Base-by-base conservation (phyloP, 2,329 filamentous ascomycete species). In the Trichoderma pleuroti region DNA sequence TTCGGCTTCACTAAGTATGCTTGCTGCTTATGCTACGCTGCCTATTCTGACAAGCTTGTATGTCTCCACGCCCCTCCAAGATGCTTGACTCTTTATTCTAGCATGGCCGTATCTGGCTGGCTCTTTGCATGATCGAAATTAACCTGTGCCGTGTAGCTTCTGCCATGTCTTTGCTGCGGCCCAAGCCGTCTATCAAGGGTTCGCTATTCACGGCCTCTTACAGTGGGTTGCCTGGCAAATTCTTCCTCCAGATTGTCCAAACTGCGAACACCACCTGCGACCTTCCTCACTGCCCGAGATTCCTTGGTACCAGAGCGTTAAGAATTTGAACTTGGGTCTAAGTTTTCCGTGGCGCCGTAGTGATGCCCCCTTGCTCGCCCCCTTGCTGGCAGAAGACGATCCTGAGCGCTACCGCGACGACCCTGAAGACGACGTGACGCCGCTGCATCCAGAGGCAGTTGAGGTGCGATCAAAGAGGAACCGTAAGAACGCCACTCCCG, bases 21-120 rank as follows among this genome's bases (percentile, higher is more conserved):
- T 84, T 36, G 81, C 81, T 46, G 79, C 82, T 14, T 84, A 84
- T 72, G 78, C 79, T 12, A 84, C 82, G 4, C 78, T 84, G 21
- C 82, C 82, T 46, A 76, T 84, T 56, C 73, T 84, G 32, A 70
- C 80, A 39, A 83, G 80, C 73, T 82, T 83, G 82, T 83, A 76
- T 73, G 80, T 74, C 39, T 6, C 42, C 26, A 36, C 7, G 4
- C 49, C 18, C 14, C 11, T 24, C 3, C 11, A 26, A 18, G 9
- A 54, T 1, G 8, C 9, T 3, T 59, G 18, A 10, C 3, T 18
- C 24, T 12, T 3, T 46, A 14, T 39, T 18, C 14, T 18, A 10
- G 30, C 39, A 24, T n/a, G 5, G 28, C 42, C 28, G 28, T 21
- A 18, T 52, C 4, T 46, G 28, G 42, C 3, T 46, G 39, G 28